Conservation (phyloP, 257 asterid species). For the Capsicum pubescens region DNA sequence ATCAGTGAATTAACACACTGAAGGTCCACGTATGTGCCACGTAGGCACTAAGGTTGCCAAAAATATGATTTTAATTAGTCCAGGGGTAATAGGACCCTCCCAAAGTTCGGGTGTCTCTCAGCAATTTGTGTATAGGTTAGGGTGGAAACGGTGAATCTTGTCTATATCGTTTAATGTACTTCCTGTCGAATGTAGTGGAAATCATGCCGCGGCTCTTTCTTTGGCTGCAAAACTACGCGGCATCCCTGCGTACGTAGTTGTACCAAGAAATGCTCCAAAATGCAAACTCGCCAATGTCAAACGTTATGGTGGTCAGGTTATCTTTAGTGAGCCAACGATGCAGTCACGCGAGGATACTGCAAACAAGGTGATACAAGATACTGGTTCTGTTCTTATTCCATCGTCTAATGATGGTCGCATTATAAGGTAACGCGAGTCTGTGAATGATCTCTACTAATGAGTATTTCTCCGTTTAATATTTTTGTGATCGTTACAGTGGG, state of each 20-base stretch:
- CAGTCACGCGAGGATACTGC: slow-evolving; percentile 84
- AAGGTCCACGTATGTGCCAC: too few relatives aligned
- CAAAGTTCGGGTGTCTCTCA: too few relatives aligned
- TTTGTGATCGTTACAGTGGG: slow-evolving; percentile 58
- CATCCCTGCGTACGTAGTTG: slow-evolving; percentile 80
- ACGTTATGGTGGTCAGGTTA: slow-evolving; percentile 80
- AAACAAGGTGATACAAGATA: slow-evolving; percentile 66
- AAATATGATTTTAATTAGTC: too few relatives aligned
- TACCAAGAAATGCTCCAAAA: slow-evolving; percentile 84
- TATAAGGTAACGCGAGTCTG: slow-evolving; percentile 56
- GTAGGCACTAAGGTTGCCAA: too few relatives aligned
- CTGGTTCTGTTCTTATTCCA: slow-evolving; percentile 78
- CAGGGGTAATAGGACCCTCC: too few relatives aligned
- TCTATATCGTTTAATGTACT: slow-evolving; percentile 34
- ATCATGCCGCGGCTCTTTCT: slow-evolving; percentile 97
- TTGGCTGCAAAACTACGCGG: slow-evolving; percentile 94
- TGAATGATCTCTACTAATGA: background rate
- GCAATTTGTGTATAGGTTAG: too few relatives aligned
- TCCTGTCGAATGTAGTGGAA: slow-evolving; percentile 63
- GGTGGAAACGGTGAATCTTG: too few relatives aligned
- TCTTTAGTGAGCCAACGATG: slow-evolving; percentile 72
- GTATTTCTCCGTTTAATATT: background rate
- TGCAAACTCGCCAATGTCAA: slow-evolving; percentile 89
- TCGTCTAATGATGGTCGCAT: slow-evolving; percentile 80
- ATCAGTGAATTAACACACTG: too few relatives aligned